These are phyloP conservation scores for Cytospora mali DNA, from an alignment of 2,329 filamentous ascomycete species.

Conservation along the genomic window DNA sequence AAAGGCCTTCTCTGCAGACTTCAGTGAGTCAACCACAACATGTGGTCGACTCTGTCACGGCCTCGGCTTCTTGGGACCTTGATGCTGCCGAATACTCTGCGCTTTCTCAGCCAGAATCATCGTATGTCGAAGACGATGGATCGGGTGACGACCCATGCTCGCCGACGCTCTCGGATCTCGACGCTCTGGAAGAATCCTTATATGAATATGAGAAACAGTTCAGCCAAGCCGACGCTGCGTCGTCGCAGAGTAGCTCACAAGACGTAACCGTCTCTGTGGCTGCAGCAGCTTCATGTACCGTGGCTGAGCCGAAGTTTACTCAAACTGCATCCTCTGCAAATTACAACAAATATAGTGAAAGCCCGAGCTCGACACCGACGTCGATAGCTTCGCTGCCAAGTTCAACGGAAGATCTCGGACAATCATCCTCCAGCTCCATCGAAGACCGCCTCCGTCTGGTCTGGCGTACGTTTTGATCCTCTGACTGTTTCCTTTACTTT, in stretches of 20 bases:
- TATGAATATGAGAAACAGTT: slow-evolving; percentile 5
- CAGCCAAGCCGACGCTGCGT: not conserved
- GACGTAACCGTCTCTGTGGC: not conserved
- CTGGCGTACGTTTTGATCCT: slow-evolving; percentile 22
- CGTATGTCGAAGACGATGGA: not conserved
- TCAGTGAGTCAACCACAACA: not conserved
- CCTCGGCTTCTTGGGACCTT: not conserved
- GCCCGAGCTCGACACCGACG: not conserved
- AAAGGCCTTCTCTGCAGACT: not conserved
- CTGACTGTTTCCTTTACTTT: not conserved
- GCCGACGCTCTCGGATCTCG: slow-evolving; percentile 22
- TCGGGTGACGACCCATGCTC: slow-evolving; percentile 6
- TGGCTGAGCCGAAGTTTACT: not conserved
- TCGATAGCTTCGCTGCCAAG: not conserved
- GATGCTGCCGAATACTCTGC: not conserved
- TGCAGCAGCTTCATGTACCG: not conserved
- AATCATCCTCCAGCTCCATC: not conserved
- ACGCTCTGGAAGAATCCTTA: slow-evolving; percentile 23
- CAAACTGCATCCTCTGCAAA: not conserved
- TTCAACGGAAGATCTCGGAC: not conserved
- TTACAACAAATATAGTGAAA: not conserved
- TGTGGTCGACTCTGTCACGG: not conserved
- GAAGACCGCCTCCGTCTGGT: slow-evolving; percentile 10
- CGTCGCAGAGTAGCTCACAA: slow-evolving; percentile 2
- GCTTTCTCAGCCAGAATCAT: not conserved